A percentile compares a stretch with the other conserved stretches of the same genome.
Conservation (phyloP, 345 rosid genomes). For the Sonneratia caseolaris region DNA sequence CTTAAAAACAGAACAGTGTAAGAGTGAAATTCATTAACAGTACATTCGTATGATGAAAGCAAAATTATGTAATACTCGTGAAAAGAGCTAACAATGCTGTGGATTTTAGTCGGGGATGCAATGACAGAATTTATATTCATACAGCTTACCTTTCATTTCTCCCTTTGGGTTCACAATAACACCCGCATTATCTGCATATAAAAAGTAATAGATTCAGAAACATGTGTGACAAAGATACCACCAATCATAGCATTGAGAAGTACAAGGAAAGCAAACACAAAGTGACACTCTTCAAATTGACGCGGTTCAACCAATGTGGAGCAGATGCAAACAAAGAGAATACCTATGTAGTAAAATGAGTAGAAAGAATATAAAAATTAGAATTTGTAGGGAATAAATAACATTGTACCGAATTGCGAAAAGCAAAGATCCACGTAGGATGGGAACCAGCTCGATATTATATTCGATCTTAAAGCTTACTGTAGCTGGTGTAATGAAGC, state of each 20-base stretch:
- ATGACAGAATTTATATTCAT: neutral
- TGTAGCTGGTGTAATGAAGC: constrained; percentile 22
- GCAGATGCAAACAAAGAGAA: neutral
- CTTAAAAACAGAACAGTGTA: constrained; percentile 13
- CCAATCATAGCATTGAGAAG: neutral
- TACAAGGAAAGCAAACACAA: neutral
- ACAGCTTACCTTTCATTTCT: constrained; percentile 74
- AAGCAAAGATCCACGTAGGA: constrained; percentile 9
- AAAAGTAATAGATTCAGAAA: neutral
- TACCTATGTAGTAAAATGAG: neutral
- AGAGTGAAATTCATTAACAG: too few relatives aligned
- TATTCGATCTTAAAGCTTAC: constrained; percentile 8
- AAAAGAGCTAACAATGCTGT: neutral
- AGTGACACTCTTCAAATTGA: neutral
- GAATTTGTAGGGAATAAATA: neutral
- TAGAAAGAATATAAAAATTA: neutral
- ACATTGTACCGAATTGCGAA: constrained; percentile 14
- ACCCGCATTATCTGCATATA: constrained; percentile 77
- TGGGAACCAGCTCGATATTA: constrained; percentile 17
- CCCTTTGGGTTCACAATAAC: constrained; percentile 91
- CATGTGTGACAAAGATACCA: neutral
- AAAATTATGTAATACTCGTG: neutral
- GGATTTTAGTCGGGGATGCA: neutral
- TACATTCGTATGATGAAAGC: neutral
- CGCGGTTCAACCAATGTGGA: neutral